Evolutionary conservation across 1,284 basidiomycete species (phyloP).

Genomic region (Mycena citricolor): DNA sequence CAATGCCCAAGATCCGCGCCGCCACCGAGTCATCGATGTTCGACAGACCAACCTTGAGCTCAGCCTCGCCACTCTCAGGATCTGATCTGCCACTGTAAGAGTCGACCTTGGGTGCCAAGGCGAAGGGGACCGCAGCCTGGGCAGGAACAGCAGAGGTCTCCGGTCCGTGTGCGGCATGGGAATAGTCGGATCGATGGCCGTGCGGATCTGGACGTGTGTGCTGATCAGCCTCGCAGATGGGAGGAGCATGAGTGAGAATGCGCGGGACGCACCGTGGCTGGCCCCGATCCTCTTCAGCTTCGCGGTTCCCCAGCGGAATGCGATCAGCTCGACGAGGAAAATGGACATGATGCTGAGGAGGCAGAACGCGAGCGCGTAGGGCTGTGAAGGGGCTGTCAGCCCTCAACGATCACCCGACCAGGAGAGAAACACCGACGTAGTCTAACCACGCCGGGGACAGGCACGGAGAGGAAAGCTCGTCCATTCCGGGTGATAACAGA

Average conservation of each 20-base stretch:
- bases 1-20: slow-evolving; percentile 83
- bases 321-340: slow-evolving; percentile 82
- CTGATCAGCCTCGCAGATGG: neutral
- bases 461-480: slow-evolving; percentile 71
- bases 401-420: too few relatives aligned
- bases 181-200: slow-evolving; percentile 58
- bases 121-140: neutral
- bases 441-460: slow-evolving; percentile 65
- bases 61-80: neutral
- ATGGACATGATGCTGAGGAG: slow-evolving; percentile 79
- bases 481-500: slow-evolving; percentile 74
- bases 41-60: too few relatives aligned
- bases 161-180: slow-evolving; percentile 70
- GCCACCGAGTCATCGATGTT: slow-evolving; percentile 48
- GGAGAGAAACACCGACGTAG: slow-evolving; percentile 81
- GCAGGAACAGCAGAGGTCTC: too few relatives aligned
- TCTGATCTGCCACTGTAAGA: neutral
- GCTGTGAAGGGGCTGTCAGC: too few relatives aligned
- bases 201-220: slow-evolving; percentile 49
- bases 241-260: slow-evolving; percentile 9
- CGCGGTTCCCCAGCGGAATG: slow-evolving; percentile 77
- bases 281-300: slow-evolving; percentile 58
- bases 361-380: slow-evolving; percentile 77
- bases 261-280: slow-evolving; percentile 46
- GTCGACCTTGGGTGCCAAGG: neutral